Evolutionary conservation across 176 grass and related monocot genomes (phyloP).

Genomic region (Phoenix roebelenii): DNA sequence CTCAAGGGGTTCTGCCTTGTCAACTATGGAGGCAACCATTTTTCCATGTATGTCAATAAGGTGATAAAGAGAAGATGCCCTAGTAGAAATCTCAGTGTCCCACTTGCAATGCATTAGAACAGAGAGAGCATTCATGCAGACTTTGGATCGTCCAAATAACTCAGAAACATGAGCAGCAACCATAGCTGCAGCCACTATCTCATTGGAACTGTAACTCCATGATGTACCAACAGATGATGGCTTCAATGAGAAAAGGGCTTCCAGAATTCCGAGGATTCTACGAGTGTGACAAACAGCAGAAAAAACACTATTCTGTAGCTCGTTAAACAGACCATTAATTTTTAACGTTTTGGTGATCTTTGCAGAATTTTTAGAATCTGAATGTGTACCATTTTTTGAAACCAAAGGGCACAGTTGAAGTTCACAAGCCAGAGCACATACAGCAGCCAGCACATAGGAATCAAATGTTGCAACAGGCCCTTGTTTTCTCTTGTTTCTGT

Average conservation of each 20-base stretch:
- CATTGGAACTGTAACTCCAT: constrained; percentile 98
- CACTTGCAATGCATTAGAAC: constrained; percentile 69
- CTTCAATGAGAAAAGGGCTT: constrained; percentile 99
- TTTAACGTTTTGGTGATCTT: constrained; percentile 52
- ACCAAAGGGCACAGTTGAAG: constrained; percentile 84
- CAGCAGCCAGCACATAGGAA: constrained; percentile 88
- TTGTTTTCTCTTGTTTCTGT: constrained; percentile 65
- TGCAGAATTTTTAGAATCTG: constrained; percentile 42
- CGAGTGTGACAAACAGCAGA: constrained; percentile 81
- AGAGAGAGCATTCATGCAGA: constrained; percentile 87
- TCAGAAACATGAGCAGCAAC: constrained; percentile 99
- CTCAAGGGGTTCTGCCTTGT: constrained; percentile 94
- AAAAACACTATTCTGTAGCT: constrained; percentile 62
- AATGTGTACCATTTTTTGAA: constrained; percentile 52
- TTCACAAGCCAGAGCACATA: constrained; percentile 91
- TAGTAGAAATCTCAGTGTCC: constrained; percentile 76
- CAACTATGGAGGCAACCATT: constrained; percentile 89
- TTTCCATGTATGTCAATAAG: constrained; percentile 96
- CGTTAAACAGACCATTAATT: constrained; percentile 48
- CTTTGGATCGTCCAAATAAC: constrained; percentile 76
- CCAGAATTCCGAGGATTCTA: constrained; percentile 87
- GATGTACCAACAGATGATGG: constrained; percentile 96
- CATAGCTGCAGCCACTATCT: constrained; percentile 98
- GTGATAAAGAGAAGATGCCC: constrained; percentile 92
- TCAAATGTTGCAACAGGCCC: constrained; percentile 96